Conservation (phyloP, 2,329 filamentous ascomycete species). For the Paradendryphiella salina region DNA sequence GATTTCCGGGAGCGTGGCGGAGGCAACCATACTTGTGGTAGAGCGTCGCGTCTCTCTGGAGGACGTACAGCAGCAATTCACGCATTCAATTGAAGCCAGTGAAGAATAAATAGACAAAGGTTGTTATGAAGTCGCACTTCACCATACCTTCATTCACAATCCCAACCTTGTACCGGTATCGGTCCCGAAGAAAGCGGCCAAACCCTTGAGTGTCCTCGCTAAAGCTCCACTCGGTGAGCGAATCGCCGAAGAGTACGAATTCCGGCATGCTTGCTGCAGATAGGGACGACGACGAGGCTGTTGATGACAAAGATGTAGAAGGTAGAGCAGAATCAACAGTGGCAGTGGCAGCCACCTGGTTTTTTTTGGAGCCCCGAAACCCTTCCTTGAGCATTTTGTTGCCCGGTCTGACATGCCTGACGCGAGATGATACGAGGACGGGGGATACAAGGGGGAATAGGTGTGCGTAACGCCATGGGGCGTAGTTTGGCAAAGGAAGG, state of each 20-base stretch:
- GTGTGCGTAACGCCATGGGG: background rate
- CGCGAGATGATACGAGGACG: background rate
- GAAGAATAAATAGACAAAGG: no score
- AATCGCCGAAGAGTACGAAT: constrained; percentile 44
- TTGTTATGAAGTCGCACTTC: background rate
- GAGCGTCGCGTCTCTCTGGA: background rate
- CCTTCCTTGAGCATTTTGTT: background rate
- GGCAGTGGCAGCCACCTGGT: background rate
- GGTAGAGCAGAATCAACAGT: no score
- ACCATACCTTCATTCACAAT: constrained; percentile 39
- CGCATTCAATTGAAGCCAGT: no score
- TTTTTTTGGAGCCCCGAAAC: background rate
- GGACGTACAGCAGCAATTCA: no score
- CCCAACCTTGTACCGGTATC: constrained; percentile 32
- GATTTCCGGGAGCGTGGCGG: constrained; percentile 20
- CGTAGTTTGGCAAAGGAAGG: background rate
- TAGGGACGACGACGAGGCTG: background rate
- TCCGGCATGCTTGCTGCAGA: constrained; percentile 15
- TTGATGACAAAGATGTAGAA: background rate
- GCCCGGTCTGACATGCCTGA: background rate
- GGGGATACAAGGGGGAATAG: background rate
- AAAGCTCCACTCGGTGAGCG: constrained; percentile 42
- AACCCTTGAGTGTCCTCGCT: constrained; percentile 33
- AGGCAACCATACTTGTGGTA: background rate
- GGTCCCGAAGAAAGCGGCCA: constrained; percentile 32